Conservation (phyloP, 2,329 filamentous ascomycete species). For the Aspergillus flavus region DNA sequence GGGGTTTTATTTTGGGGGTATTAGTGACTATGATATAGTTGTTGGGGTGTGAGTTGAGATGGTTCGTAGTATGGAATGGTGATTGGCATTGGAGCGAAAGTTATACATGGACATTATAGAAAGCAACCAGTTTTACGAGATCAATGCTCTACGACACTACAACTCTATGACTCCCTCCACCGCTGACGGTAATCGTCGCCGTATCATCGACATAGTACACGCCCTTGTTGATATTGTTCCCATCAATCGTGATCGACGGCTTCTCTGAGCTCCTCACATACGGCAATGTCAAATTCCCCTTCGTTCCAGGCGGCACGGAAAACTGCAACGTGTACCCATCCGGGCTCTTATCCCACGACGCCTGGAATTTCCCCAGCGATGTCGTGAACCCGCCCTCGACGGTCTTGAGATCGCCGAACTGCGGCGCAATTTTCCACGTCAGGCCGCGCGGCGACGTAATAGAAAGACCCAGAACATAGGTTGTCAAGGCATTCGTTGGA, state of each 20-base stretch:
- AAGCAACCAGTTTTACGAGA: background rate
- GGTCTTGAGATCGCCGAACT: conserved; percentile 46
- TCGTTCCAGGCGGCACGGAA: conserved; percentile 25
- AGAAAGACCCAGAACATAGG: conserved; percentile 49
- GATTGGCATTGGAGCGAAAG: background rate
- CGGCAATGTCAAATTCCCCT: conserved; percentile 27
- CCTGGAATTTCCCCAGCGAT: conserved; percentile 42
- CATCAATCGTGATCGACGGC: conserved; percentile 30
- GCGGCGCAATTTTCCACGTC: conserved; percentile 49
- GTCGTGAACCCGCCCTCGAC: conserved; percentile 53
- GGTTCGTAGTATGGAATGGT: background rate
- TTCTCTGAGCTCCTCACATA: conserved; percentile 22
- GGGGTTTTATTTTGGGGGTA: background rate
- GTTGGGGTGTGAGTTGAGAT: background rate
- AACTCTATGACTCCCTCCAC: conserved; percentile 27
- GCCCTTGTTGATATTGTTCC: conserved; percentile 18
- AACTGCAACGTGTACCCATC: conserved; percentile 26
- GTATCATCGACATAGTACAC: conserved; percentile 24
- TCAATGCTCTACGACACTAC: conserved; percentile 27
- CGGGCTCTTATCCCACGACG: conserved; percentile 21
- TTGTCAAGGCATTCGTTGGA: conserved; percentile 47
- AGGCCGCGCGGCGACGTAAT: conserved; percentile 43
- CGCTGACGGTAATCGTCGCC: conserved; percentile 23
- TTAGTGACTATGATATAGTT: background rate
- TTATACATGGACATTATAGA: background rate